Conservation (phyloP, 192 early-diverging fungal genomes). For the Coemansia sp. region DNA sequence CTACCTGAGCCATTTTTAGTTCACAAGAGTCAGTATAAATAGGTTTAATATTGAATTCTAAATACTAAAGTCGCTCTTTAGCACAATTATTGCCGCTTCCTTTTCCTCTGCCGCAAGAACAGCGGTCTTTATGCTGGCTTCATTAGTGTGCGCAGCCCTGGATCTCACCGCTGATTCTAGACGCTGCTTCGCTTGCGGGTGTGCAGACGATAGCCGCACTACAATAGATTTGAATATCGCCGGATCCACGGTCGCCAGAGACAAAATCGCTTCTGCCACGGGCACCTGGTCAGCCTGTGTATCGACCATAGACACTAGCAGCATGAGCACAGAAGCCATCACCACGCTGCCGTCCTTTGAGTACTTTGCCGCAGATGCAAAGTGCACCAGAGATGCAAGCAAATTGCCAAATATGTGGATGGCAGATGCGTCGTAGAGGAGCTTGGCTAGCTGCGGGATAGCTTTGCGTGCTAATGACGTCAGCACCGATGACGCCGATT, state of each 20-base stretch:
- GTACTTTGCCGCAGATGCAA: constrained; percentile 12
- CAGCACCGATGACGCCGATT: not conserved
- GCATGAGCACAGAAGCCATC: constrained; percentile 31
- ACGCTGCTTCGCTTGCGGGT: constrained; percentile 23
- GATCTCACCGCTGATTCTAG: constrained; percentile 34
- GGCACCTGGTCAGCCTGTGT: not conserved
- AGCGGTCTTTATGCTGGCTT: not conserved
- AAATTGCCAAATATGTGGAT: not conserved
- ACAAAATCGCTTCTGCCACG: constrained; percentile 22
- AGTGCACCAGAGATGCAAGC: constrained; percentile 7
- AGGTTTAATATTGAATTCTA: not conserved
- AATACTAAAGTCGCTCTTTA: constrained; percentile 37
- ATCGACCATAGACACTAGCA: constrained; percentile 35
- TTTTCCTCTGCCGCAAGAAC: not conserved
- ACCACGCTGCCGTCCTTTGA: not conserved
- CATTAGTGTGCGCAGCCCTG: not conserved
- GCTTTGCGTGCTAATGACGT: constrained; percentile 3
- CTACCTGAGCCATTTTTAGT: not conserved
- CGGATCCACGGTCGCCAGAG: constrained; percentile 18
- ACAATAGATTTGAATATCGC: constrained; percentile 16
- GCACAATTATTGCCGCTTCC: not conserved
- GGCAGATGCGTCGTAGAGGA: not conserved
- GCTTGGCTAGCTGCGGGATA: constrained; percentile 16
- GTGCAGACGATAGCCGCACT: constrained; percentile 15
- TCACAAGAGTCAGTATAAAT: too few species aligned